Evolutionary conservation across 176 grass and related monocot genomes (phyloP).

Genomic region (Bonia amplexicaulis): DNA sequence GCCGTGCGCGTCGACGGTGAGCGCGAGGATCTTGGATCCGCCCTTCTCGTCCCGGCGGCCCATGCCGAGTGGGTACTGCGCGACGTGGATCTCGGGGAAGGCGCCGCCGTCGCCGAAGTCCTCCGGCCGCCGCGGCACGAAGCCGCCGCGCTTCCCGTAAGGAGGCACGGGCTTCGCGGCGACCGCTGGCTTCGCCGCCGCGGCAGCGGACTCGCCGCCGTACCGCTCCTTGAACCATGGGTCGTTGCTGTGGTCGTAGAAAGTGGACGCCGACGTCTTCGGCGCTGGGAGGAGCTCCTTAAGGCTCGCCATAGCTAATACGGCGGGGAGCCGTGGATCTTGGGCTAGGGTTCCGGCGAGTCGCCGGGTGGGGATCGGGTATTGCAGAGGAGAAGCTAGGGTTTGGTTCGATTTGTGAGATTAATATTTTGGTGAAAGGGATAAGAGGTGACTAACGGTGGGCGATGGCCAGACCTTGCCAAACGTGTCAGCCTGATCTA

Average conservation of each 20-base stretch:
- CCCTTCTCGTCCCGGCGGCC: constrained; percentile 85
- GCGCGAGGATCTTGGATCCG: constrained; percentile 79
- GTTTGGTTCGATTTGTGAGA: constrained; percentile 29
- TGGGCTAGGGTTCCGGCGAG: constrained; percentile 41
- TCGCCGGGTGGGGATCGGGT: constrained; percentile 19
- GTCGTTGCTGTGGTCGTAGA: constrained; percentile 89
- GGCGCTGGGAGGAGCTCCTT: constrained; percentile 72
- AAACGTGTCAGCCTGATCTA: too few species aligned
- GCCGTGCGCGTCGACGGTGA: constrained; percentile 78
- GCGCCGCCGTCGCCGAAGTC: constrained; percentile 85
- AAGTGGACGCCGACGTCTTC: constrained; percentile 43
- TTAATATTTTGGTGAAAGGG: not conserved
- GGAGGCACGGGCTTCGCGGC: constrained; percentile 42
- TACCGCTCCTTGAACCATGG: constrained; percentile 96
- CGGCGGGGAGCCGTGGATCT: constrained; percentile 8
- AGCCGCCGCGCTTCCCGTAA: constrained; percentile 73
- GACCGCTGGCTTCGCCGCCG: constrained; percentile 16
- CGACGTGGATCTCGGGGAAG: constrained; percentile 92
- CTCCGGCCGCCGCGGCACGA: constrained; percentile 68
- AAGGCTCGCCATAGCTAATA: constrained; percentile 51
- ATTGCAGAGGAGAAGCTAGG: constrained; percentile 34
- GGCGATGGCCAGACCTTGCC: too few species aligned
- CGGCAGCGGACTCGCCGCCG: constrained; percentile 30
- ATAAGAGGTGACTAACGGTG: not conserved
- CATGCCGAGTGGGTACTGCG: constrained; percentile 88